These are phyloP conservation scores for Psilocybe sp. DNA, from an alignment of 768 basidiomycete species.

Conservation along the genomic window DNA sequence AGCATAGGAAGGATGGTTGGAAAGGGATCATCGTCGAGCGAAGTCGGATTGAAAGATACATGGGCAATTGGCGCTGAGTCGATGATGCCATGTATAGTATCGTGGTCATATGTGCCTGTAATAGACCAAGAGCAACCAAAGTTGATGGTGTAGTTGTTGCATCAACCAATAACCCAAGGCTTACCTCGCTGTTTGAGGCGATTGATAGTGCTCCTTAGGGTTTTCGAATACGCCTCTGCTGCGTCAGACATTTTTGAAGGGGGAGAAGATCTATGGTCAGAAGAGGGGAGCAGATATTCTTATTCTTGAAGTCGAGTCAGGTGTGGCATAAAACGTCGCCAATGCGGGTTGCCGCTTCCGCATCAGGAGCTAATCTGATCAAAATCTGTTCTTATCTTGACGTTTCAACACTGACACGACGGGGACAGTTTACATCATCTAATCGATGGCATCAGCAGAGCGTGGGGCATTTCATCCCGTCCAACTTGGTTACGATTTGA, in stretches of 20 bases:
- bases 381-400: too few relatives aligned
- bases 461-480: too few relatives aligned
- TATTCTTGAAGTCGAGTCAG: too few relatives aligned
- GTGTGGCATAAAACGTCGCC: too few relatives aligned
- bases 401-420: too few relatives aligned
- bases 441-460: too few relatives aligned
- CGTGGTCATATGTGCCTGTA: conserved; percentile 19
- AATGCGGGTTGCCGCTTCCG: too few relatives aligned
- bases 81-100: conserved; percentile 20
- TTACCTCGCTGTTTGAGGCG: conserved; percentile 18
- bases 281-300: too few relatives aligned
- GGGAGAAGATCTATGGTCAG: too few relatives aligned
- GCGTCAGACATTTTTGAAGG: neutral
- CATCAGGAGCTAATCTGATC: too few relatives aligned
- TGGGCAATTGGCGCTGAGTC: conserved; percentile 22
- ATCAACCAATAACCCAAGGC: neutral
- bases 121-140: neutral
- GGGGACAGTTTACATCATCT: too few relatives aligned
- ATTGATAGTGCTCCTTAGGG: conserved; percentile 18
- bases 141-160: neutral
- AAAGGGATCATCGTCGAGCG: conserved; percentile 22
- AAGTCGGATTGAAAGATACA: conserved; percentile 21
- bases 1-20: conserved; percentile 25
- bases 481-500: too few relatives aligned
- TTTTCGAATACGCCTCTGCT: conserved; percentile 10